These are phyloP conservation scores for Acanthamoeba triangularis DNA, from an alignment of 208 protist species.

Conservation along the genomic window DNA sequence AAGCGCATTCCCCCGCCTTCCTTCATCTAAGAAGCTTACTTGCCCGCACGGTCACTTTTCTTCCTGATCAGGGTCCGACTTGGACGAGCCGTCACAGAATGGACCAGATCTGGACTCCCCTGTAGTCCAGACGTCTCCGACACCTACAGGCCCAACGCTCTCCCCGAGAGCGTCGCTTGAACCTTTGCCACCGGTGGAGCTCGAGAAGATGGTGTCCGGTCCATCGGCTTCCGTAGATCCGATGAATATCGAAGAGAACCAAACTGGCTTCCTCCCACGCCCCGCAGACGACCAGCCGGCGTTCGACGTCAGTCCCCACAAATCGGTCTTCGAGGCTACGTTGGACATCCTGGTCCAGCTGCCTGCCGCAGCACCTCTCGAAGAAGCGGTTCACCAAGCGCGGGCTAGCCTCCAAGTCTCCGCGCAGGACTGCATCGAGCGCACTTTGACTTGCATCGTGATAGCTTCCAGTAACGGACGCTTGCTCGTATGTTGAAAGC, in stretches of 20 bases:
- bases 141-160: neutral
- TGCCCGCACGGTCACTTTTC: too few relatives aligned
- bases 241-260: neutral
- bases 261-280: neutral
- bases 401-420: neutral
- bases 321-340: neutral
- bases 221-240: too few relatives aligned
- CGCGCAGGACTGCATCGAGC: neutral
- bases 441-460: neutral
- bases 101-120: neutral
- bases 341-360: neutral
- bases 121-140: too few relatives aligned
- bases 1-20: neutral
- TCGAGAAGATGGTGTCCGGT: too few relatives aligned
- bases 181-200: too few relatives aligned
- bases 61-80: neutral
- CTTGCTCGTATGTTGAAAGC: neutral
- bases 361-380: neutral
- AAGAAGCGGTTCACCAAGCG: neutral
- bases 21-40: neutral
- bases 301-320: neutral
- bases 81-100: neutral
- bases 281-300: too few relatives aligned
- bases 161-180: neutral
- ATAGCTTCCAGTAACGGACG: neutral